Evolutionary conservation across 192 early-diverging fungal genomes (phyloP), one percentile per base, ranked within the genome.

Genomic region (Dissophora ornata): DNA sequence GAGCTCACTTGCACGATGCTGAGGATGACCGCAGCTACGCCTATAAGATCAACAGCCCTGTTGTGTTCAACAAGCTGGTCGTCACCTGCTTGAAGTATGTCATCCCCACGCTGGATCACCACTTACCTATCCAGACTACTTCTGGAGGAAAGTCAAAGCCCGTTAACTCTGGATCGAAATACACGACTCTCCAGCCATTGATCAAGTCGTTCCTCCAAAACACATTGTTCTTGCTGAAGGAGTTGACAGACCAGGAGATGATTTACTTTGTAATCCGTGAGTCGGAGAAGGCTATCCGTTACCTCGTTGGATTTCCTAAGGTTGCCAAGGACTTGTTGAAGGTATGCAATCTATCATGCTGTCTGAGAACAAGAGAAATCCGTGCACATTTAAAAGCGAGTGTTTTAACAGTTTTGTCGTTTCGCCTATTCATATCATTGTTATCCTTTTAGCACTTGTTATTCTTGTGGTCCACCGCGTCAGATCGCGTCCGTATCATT

Each of bases 191-290:
- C 1, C 84, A 92, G 48, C 86, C 91, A 34, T 77, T 93, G 21
- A 86, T 94, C 70, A 96, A 96, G 78, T 93, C 94, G 2, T 98
- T 91, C 67, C 65, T 96, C 11, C 80, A 83, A 51, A 93, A 87
- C 52, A 64, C 94, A 2, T 62, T 96, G 19, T 84, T 89, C 79
- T 81, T 98, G 57, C 73, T 97, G 59, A 86, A 84, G 63, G 88
- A 92, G 61, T 88, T 96, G 82, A 94, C 96, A 42, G 94, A 96
- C 54, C 57, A 88, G 38, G 87, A 87, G 47, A 95, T 98, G 90
- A 82, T 94, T 38, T 89, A 90, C 68, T 93, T 95, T 75, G 82
- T 95, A 22, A 78, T 97, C 45, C 89, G 92, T 56, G 91, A 97
- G 71, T 89, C 90, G 15, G 91, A 95, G 74, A 86, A 88, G 48